These are phyloP conservation scores for Rhododendron williamsianum DNA, from an alignment of 148 eudicot species.

Conservation along the genomic window DNA sequence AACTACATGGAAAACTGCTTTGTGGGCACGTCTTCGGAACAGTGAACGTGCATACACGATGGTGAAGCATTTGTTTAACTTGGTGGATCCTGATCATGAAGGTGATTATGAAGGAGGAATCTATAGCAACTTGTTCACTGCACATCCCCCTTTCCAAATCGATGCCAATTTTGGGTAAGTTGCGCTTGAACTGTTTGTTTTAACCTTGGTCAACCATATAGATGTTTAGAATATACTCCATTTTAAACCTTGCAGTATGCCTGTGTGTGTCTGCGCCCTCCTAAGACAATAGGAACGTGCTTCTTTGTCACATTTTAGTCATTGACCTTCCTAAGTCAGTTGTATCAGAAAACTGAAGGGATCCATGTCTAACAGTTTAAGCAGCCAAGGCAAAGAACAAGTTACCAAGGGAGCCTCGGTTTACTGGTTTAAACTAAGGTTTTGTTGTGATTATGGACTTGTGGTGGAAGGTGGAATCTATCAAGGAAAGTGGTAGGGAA, in stretches of 20 bases:
- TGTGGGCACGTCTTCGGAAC: conserved; percentile 69
- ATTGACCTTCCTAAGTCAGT: background rate
- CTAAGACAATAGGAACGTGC: background rate
- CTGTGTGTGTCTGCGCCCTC: background rate
- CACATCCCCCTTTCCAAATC: conserved; percentile 92
- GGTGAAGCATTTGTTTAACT: conserved; percentile 66
- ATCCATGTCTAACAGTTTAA: background rate
- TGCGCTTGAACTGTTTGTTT: background rate
- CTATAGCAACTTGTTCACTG: conserved; percentile 73
- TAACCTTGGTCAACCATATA: background rate
- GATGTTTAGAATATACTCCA: background rate
- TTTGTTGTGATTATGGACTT: background rate
- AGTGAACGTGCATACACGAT: conserved; percentile 66
- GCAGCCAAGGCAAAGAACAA: background rate
- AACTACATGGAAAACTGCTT: conserved; percentile 72
- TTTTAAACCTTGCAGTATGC: background rate
- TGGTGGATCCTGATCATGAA: conserved; percentile 71
- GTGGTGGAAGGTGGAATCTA: background rate
- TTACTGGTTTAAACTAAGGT: background rate
- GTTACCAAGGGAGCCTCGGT: background rate
- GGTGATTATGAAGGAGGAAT: conserved; percentile 65
- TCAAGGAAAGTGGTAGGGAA: background rate
- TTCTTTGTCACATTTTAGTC: background rate
- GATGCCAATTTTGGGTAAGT: conserved; percentile 78
- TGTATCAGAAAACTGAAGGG: background rate